Evolutionary conservation across 2,329 filamentous ascomycete genomes (phyloP).

Genomic region (Phaeosphaeriaceae sp.): DNA sequence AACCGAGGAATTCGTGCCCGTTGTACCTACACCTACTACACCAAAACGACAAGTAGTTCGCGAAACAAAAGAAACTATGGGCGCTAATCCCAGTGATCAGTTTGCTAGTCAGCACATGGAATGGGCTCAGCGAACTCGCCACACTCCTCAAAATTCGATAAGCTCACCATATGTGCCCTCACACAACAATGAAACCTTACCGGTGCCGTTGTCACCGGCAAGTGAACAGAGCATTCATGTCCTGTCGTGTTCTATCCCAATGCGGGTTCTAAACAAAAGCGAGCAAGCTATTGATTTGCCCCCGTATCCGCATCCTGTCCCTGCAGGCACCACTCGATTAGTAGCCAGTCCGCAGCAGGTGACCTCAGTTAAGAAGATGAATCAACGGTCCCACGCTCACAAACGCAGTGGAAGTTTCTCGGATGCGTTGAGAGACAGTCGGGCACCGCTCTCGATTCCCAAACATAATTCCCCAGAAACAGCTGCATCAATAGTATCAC

Average conservation of each 20-base stretch:
- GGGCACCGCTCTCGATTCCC: conserved; percentile 58
- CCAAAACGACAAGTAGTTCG: conserved; percentile 33
- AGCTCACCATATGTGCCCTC: conserved; percentile 44
- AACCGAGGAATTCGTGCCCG: conserved; percentile 25
- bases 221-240: conserved; percentile 63
- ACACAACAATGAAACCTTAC: conserved; percentile 36
- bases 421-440: conserved; percentile 77
- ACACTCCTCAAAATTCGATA: conserved; percentile 46
- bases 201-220: conserved; percentile 52
- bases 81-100: conserved; percentile 47
- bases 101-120: conserved; percentile 48
- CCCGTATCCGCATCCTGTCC: conserved; percentile 48
- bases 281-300: conserved; percentile 48
- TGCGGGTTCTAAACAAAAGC: conserved; percentile 46
- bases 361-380: conserved; percentile 31
- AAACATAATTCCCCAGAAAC: conserved; percentile 51
- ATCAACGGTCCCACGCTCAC: conserved; percentile 59
- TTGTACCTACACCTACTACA: conserved; percentile 25
- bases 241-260: conserved; percentile 65
- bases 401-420: conserved; percentile 88
- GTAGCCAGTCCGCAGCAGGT: conserved; percentile 38
- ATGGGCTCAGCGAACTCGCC: conserved; percentile 45
- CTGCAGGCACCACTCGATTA: conserved; percentile 36
- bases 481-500: conserved; percentile 63
- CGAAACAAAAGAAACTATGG: conserved; percentile 41